Evolutionary conservation across 331 rosid genomes (phyloP).

Genomic region (Saraca asoca): DNA sequence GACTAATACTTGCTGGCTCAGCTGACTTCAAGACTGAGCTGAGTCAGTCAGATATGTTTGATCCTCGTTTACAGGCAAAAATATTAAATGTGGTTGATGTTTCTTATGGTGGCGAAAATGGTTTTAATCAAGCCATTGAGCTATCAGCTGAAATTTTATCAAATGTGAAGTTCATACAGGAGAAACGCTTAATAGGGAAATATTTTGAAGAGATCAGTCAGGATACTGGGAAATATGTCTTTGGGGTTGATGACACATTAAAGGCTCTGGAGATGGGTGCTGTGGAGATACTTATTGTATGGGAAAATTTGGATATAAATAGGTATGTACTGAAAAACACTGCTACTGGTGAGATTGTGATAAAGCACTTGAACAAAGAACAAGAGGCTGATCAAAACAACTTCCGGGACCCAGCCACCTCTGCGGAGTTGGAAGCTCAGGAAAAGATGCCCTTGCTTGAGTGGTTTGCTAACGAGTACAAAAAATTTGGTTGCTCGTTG

Average conservation of each 20-base stretch:
- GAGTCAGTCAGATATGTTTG: slow-evolving; percentile 76
- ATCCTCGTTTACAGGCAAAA: slow-evolving; percentile 69
- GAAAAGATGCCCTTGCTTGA: slow-evolving; percentile 66
- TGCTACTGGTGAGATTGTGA: slow-evolving; percentile 49
- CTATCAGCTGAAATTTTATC: slow-evolving; percentile 62
- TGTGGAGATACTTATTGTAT: slow-evolving; percentile 65
- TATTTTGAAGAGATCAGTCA: slow-evolving; percentile 72
- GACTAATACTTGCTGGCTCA: slow-evolving; percentile 76
- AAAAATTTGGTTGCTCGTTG: slow-evolving; percentile 56
- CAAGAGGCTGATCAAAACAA: slow-evolving; percentile 54
- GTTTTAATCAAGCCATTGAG: slow-evolving; percentile 73
- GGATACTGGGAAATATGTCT: slow-evolving; percentile 72
- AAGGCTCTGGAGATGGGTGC: slow-evolving; percentile 78
- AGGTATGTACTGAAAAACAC: slow-evolving; percentile 57
- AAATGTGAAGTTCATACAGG: slow-evolving; percentile 71
- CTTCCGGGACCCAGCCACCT: slow-evolving; percentile 49
- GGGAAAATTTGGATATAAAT: slow-evolving; percentile 68
- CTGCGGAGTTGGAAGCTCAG: slow-evolving; percentile 62
- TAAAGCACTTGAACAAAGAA: slow-evolving; percentile 66
- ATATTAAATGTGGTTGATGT: slow-evolving; percentile 70
- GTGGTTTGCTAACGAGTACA: slow-evolving; percentile 75
- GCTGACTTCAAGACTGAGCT: slow-evolving; percentile 76
- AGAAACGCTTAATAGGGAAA: slow-evolving; percentile 65
- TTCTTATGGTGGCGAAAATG: slow-evolving; percentile 75
- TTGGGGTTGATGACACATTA: slow-evolving; percentile 69